Evolutionary conservation across 805 yeast genomes (phyloP).

Genomic region (Candida endomychidarum): DNA sequence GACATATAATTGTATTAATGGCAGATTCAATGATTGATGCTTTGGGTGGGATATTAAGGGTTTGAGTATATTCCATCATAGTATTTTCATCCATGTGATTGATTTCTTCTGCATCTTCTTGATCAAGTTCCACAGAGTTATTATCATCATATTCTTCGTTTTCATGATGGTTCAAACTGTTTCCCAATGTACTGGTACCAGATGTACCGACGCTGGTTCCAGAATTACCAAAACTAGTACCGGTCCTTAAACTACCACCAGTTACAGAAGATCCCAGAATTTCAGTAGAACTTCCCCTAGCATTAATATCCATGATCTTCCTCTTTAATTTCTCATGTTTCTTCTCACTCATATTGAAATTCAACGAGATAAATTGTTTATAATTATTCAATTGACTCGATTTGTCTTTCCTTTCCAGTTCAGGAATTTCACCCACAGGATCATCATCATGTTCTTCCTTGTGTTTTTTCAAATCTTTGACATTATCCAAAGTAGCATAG

Average conservation of each 20-base stretch:
- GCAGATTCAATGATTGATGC: slow-evolving; percentile 46
- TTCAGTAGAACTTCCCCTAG: slow-evolving; percentile 18
- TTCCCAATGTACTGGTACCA: too few relatives aligned
- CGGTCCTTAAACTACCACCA: background rate
- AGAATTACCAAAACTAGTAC: background rate
- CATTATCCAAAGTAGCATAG: slow-evolving; percentile 43
- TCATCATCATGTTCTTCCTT: slow-evolving; percentile 12
- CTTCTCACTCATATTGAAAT: slow-evolving; percentile 15
- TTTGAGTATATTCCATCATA: slow-evolving; percentile 4
- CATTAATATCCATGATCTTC: slow-evolving; percentile 21
- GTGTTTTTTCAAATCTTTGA: slow-evolving; percentile 24
- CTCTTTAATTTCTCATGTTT: slow-evolving; percentile 16
- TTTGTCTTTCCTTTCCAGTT: slow-evolving; percentile 6
- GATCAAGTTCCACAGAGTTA: slow-evolving; percentile 10
- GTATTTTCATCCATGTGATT: slow-evolving; percentile 11
- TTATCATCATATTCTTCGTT: slow-evolving; percentile 14
- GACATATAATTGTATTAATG: slow-evolving; percentile 37
- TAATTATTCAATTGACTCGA: slow-evolving; percentile 13
- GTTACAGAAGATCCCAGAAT: background rate
- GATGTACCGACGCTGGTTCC: too few relatives aligned
- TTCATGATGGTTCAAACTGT: too few relatives aligned
- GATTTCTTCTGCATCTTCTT: slow-evolving; percentile 15
- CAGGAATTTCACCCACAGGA: slow-evolving; percentile 34
- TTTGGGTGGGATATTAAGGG: slow-evolving; percentile 44
- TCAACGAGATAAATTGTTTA: slow-evolving; percentile 20